Conservation (phyloP, 257 asterid genomes). For the Solanum gracilifrons region DNA sequence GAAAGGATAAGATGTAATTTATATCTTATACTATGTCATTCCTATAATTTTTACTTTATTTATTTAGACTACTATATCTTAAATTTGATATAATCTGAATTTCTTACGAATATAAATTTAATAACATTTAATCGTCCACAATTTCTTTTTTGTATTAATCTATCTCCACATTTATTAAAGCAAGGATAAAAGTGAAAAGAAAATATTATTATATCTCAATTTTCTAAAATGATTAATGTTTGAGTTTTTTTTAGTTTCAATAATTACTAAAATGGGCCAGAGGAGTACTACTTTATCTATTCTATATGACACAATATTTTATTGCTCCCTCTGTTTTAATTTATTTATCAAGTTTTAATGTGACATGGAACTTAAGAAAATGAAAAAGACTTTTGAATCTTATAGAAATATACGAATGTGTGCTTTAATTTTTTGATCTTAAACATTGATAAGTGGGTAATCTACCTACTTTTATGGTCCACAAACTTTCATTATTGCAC, state of each 20-base stretch:
- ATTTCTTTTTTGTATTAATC: no score
- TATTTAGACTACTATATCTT: no score
- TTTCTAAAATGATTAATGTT: not conserved
- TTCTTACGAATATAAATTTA: no score
- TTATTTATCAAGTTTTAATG: not conserved
- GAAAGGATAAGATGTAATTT: no score
- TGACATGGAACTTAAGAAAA: not conserved
- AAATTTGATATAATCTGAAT: no score
- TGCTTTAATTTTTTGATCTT: no score
- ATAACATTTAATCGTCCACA: no score
- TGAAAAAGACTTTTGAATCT: no score
- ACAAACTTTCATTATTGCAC: no score
- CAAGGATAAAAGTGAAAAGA: not conserved
- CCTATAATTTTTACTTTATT: not conserved
- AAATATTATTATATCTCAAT: not conserved
- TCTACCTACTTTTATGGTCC: no score
- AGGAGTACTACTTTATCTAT: not conserved
- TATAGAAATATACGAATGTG: not conserved
- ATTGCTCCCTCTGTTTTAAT: not conserved
- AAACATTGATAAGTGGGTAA: not conserved
- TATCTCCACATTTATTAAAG: not conserved
- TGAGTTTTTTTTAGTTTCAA: not conserved
- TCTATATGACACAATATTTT: no score
- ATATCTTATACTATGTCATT: no score
- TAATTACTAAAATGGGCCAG: not conserved